Evolutionary conservation across 805 yeast species (phyloP).

Genomic region (Metschnikowia drakensbergensis): DNA sequence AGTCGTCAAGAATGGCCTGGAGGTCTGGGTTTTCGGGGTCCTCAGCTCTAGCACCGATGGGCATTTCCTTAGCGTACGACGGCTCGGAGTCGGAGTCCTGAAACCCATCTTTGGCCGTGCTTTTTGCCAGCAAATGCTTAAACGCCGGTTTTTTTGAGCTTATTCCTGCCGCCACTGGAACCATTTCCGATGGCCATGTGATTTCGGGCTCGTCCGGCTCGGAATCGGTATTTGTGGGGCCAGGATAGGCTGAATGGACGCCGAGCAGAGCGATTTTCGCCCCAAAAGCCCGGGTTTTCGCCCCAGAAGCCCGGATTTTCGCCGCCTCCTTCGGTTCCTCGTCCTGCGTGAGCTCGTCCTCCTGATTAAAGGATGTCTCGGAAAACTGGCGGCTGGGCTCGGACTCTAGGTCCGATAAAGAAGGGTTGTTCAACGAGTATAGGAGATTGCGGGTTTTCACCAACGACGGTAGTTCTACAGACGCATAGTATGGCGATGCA

Average conservation of each 20-base stretch:
- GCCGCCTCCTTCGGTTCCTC: background rate
- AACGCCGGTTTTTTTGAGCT: background rate
- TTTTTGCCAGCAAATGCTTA: background rate
- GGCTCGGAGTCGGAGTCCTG: conserved; percentile 2
- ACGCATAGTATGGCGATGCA: background rate
- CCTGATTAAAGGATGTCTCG: conserved; percentile 12
- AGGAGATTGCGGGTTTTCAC: conserved; percentile 27
- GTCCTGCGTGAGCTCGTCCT: conserved; percentile 8
- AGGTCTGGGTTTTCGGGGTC: conserved; percentile 3
- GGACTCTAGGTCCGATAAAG: conserved; percentile 33
- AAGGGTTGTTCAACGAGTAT: conserved; percentile 36
- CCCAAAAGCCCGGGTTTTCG: background rate
- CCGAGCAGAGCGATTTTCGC: background rate
- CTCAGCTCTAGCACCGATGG: conserved; percentile 1
- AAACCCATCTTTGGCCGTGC: background rate
- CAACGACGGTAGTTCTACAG: conserved; percentile 3
- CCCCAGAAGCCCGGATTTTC: background rate
- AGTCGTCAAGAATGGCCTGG: conserved; percentile 20
- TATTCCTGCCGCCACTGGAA: background rate
- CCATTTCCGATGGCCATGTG: background rate
- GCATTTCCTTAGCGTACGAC: background rate
- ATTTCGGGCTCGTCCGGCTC: background rate
- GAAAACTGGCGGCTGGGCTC: conserved; percentile 13
- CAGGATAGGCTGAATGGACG: background rate
- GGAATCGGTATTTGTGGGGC: background rate